phyloP scores from a whole-genome alignment of 768 basidiomycete species.

The Mrakia frigida region DNA sequence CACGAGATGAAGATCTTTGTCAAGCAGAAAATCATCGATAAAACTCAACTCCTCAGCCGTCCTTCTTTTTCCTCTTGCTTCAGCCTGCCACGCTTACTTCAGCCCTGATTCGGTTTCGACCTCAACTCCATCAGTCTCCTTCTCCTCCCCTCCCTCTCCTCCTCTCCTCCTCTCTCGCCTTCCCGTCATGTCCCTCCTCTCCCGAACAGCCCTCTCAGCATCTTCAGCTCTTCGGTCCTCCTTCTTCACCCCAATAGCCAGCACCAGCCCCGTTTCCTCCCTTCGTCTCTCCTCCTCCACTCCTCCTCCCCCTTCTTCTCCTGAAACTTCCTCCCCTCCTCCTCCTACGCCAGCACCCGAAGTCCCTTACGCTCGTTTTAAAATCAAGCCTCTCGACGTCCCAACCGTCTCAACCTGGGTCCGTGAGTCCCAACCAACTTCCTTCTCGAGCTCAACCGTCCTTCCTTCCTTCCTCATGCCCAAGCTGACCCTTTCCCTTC shows the following conservation, averaged over 20 bases:
- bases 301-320: neutral
- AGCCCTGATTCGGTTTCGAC: neutral
- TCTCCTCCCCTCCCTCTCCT: neutral
- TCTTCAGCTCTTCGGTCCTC: neutral
- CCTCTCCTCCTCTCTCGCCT: neutral
- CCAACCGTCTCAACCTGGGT: neutral
- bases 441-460: neutral
- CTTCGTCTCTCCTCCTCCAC: neutral
- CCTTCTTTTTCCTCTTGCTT: too few species aligned
- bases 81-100: neutral
- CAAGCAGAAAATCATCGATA: too few species aligned
- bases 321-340: neutral
- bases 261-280: conserved; percentile 3
- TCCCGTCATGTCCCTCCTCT: neutral
- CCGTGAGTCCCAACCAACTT: neutral
- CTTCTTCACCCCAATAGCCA: neutral
- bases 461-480: neutral
- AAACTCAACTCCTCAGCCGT: too few species aligned
- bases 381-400: neutral
- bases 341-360: neutral
- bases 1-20: too few species aligned
- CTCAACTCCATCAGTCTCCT: neutral
- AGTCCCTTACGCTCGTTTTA: neutral
- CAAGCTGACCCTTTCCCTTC: neutral
- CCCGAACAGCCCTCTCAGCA: neutral